Evolutionary conservation across 2,329 filamentous ascomycete species (phyloP), one percentile per base, ranked within the genome.

Genomic region (Ceratocystis huliohia): DNA sequence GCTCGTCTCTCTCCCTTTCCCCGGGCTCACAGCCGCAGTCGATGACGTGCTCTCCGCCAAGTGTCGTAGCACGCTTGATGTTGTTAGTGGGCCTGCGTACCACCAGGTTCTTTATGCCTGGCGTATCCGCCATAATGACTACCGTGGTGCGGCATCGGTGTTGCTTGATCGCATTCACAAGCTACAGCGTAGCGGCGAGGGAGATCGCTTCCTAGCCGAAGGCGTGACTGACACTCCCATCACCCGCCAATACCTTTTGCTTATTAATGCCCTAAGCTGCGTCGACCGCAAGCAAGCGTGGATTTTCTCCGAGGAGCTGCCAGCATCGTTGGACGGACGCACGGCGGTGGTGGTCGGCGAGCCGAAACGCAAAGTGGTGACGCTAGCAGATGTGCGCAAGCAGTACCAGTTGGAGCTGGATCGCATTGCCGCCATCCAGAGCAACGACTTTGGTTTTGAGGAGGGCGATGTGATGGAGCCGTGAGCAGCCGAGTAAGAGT

Each of bases 381-480:
- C 90, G 41, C 78, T 99, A 65, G 88, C 88, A 37, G 92, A 96
- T 74, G 79, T 97, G 64, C 83, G 92, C 72, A 90, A 88, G 75
- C 88, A 93, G 74, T 99, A 96, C 74, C 89, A 96, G 76, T 84
- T 83, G 28, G 91, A 97, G 76, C 78, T 99, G 72, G 94, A 99
- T 76, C 83, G 91, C 69, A 88, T 94, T 70, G 89, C 88, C 64
- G 88, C 89, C 65, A 91, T 96, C 74, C 87, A 94, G 76, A 89
- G 89, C 73, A 91, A 95, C 67, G 86, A 95, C 73, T 96, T 95
- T 79, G 88, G 88, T 17, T 89, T 96, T 69, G 76, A 79, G 69
- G 78, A 76, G 13, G 81, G 78, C 37, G 80, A 83, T 70, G 72
- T 76, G 67, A 84, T 84, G 81, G 80, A 82, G 70, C 75, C 82